Percentiles rank a stretch among this genome's conserved stretches.
Conservation (phyloP, 805 yeast genomes). For the Isabelozyma gotoi region DNA sequence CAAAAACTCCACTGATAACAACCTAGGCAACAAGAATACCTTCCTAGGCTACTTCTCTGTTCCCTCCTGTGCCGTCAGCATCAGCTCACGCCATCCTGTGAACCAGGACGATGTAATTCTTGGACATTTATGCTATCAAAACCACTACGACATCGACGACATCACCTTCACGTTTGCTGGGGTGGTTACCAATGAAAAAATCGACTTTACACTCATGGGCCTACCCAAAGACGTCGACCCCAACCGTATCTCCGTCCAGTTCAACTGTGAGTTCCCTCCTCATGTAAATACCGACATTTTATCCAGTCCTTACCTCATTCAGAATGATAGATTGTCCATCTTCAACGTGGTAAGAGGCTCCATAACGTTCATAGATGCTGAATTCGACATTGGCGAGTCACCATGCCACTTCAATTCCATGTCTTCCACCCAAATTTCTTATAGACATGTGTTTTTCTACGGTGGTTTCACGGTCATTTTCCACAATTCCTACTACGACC, state of each 20-base stretch:
- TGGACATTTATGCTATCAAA: constrained; percentile 24
- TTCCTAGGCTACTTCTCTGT: constrained; percentile 28
- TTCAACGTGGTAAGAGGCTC: constrained; percentile 34
- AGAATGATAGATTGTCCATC: constrained; percentile 21
- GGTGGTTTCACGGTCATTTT: constrained; percentile 62
- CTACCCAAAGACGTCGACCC: constrained; percentile 30
- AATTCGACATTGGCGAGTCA: constrained; percentile 30
- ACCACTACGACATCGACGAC: constrained; percentile 30
- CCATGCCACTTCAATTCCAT: constrained; percentile 57
- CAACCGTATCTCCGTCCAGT: constrained; percentile 32
- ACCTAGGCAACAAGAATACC: constrained; percentile 9
- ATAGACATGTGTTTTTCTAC: constrained; percentile 57
- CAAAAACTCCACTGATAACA: neutral
- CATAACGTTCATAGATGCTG: constrained; percentile 22
- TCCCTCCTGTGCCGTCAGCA: constrained; percentile 11
- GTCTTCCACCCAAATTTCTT: constrained; percentile 49
- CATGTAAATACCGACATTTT: constrained; percentile 32
- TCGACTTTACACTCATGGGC: constrained; percentile 24
- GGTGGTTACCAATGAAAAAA: constrained; percentile 13
- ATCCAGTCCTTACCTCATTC: constrained; percentile 46
- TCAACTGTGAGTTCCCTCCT: constrained; percentile 41
- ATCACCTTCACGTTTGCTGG: constrained; percentile 40
- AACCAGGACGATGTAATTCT: neutral
- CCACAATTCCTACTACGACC: constrained; percentile 20
- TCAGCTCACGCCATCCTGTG: neutral